Base-by-base conservation (phyloP, 108 stramenopile genomes). In the Nitzschia inconspicua region DNA sequence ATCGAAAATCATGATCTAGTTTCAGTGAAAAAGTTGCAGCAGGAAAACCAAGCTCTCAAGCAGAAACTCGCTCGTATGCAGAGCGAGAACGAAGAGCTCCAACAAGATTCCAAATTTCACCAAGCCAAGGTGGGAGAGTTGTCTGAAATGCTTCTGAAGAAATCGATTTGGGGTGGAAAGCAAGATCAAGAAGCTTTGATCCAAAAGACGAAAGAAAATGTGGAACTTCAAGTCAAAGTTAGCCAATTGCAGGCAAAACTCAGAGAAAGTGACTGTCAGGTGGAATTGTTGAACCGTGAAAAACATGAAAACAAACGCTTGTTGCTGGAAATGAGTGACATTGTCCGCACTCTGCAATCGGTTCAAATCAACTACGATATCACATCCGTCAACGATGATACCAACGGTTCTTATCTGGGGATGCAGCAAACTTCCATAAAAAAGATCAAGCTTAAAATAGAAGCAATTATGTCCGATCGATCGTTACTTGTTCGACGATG, bases 401-500 rank as follows among this genome's bases (percentile, higher is more conserved):
- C 39, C 2, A 44, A 31, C 5, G 13, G 13, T 2, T 26, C 43
- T 4, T 10, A 35, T 18, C 3, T 39, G 13, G 10, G 24, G 10
- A 18, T 22, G 13, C 53, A 54, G 18, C 32, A 54, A 20, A 6
- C 28, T 4, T 54, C 53, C 11, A 42, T 70, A 5, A 35, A 62
- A 4, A 62, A 72, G 36, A 50, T 72, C 43, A 62, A 72, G 44
- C 16, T 22, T 9, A 64, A 64, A 24, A 50, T 72, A 1, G 63
- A 63, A 42, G 51, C 57, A 1, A 72, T 72, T 13, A 63, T 57
- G 40, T 36, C 51, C 34, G 63, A 72, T 35, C 62, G 70, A 13
- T 36, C 34, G 13, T n/a, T 41, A 18, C 54, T 72, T n/a, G 47
- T 57, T 16, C 24, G 24, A 32, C 34, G 41, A 16, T 72, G 70